Evolutionary conservation across 345 rosid genomes (phyloP).

Genomic region (Litchi chinensis): DNA sequence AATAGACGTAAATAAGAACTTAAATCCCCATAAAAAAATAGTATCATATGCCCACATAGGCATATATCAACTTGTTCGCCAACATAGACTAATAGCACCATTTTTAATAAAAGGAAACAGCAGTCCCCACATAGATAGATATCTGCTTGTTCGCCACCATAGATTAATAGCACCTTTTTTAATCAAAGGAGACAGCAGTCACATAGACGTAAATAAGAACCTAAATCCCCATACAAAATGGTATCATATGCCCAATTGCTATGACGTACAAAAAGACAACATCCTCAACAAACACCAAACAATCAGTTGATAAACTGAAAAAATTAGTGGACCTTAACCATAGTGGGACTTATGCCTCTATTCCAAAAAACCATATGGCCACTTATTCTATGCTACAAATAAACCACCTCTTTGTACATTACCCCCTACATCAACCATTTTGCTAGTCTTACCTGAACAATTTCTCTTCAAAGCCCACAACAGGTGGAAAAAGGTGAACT

Average conservation of each 20-base stretch:
- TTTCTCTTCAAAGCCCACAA: no score
- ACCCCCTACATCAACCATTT: no score
- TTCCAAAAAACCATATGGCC: background rate
- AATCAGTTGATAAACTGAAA: background rate
- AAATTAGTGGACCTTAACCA: background rate
- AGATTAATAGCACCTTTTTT: background rate
- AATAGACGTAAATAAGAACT: background rate
- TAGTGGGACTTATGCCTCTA: background rate
- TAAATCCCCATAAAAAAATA: background rate
- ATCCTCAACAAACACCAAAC: background rate
- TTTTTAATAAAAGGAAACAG: no score
- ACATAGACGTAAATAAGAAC: background rate
- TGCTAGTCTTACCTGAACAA: no score
- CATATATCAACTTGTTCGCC: no score
- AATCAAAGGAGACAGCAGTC: background rate
- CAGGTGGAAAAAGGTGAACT: background rate
- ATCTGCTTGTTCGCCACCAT: background rate
- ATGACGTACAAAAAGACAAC: background rate
- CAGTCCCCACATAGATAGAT: no score
- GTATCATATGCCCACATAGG: background rate
- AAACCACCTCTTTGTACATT: background rate
- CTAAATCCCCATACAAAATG: background rate
- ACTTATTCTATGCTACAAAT: background rate
- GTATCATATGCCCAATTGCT: background rate
- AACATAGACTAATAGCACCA: no score